Percentiles rank a stretch among this genome's conserved stretches.
Evolutionary conservation across 768 basidiomycete species (phyloP).

Genomic region (Kwoniella sp.): DNA sequence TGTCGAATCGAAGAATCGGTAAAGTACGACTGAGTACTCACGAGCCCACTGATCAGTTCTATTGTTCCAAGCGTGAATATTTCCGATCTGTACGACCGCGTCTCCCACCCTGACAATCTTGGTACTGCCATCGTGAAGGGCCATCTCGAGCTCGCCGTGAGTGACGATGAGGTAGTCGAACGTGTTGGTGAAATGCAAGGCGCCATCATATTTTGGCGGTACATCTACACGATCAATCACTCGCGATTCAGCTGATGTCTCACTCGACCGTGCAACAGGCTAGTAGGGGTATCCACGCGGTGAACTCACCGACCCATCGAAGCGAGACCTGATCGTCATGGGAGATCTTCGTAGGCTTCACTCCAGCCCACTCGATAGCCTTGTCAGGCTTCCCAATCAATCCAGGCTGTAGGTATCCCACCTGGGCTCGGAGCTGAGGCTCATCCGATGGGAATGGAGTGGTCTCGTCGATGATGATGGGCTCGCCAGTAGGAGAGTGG

Average conservation of each 20-base stretch:
- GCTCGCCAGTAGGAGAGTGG: not conserved
- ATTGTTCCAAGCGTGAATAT: constrained; percentile 29
- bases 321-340: constrained; percentile 22
- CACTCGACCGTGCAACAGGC: too few relatives aligned
- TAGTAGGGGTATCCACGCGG: too few relatives aligned
- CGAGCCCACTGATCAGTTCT: constrained; percentile 21
- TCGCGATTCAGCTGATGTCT: not conserved
- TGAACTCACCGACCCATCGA: constrained; percentile 24
- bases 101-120: constrained; percentile 20
- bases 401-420: constrained; percentile 16
- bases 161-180: constrained; percentile 27
- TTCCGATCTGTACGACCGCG: constrained; percentile 23
- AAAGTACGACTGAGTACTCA: constrained; percentile 20
- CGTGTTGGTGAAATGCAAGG: constrained; percentile 18
- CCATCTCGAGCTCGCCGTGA: constrained; percentile 22
- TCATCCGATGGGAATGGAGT: constrained; percentile 10
- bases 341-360: constrained; percentile 8
- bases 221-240: constrained; percentile 4
- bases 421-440: constrained; percentile 6
- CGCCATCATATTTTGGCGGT: constrained; percentile 10
- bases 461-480: constrained; percentile 13
- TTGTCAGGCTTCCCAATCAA: constrained; percentile 11
- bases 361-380: constrained; percentile 11
- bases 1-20: too few relatives aligned
- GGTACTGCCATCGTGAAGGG: constrained; percentile 19